phyloP scores from a whole-genome alignment of 257 asterid genomes.

The Galeopsis tetrahit region DNA sequence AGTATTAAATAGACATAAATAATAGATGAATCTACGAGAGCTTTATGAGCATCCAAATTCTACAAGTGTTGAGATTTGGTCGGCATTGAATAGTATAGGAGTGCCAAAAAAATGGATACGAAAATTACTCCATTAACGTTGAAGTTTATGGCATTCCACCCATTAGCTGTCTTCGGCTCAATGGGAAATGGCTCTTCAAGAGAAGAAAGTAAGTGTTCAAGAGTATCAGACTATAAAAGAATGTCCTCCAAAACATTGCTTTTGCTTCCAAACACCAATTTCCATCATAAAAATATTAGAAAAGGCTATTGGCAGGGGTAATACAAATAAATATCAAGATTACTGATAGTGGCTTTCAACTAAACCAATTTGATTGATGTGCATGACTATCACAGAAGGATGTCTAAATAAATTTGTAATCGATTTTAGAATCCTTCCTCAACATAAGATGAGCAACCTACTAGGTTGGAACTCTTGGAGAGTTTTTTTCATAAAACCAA shows the following conservation, averaged over 20 bases:
- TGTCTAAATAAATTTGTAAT: background rate
- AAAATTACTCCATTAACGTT: background rate
- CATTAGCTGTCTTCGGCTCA: background rate
- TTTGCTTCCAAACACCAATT: background rate
- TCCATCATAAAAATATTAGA: background rate
- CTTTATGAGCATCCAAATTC: constrained; percentile 7
- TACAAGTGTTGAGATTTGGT: background rate
- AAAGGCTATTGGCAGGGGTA: background rate
- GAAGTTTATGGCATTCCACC: background rate
- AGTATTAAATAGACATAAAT: background rate
- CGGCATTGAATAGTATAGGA: background rate
- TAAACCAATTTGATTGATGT: background rate
- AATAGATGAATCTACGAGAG: background rate
- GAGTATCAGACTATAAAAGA: background rate
- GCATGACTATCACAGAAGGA: constrained; percentile 8
- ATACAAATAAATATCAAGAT: constrained; percentile 6
- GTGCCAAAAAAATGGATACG: background rate
- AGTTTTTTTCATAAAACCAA: background rate
- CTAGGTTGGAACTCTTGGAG: background rate
- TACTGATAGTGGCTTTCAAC: background rate
- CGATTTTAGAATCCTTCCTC: background rate
- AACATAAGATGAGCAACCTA: constrained; percentile 12
- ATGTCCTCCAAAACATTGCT: constrained; percentile 1
- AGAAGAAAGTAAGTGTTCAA: background rate
- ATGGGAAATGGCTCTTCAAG: background rate